These are phyloP conservation scores for Globisporangium lucens DNA, from an alignment of 352 stramenopile genomes.

Conservation along the genomic window DNA sequence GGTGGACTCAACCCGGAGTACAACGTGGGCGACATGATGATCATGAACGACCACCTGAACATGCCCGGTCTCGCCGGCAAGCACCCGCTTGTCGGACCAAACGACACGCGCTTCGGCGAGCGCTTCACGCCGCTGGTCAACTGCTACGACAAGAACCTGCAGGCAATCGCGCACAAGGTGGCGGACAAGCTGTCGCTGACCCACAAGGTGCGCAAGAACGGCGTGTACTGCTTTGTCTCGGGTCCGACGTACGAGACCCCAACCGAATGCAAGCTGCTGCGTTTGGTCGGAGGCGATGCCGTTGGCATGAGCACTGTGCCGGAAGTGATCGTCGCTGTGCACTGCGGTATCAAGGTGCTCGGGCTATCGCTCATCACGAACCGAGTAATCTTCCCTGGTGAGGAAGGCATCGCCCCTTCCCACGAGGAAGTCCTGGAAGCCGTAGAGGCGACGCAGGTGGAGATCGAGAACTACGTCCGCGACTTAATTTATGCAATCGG, in stretches of 20 bases:
- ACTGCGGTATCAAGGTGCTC: conserved; percentile 94
- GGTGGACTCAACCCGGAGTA: conserved; percentile 93
- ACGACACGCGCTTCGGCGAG: conserved; percentile 93
- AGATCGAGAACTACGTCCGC: conserved; percentile 49
- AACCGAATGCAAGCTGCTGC: conserved; percentile 92
- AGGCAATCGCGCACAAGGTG: conserved; percentile 74
- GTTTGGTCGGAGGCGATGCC: conserved; percentile 88
- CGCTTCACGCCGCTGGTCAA: conserved; percentile 95
- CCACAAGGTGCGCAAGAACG: conserved; percentile 81
- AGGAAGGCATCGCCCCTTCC: conserved; percentile 78
- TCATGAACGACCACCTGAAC: conserved; percentile 96
- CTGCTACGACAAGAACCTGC: conserved; percentile 91
- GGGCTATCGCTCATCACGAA: conserved; percentile 98
- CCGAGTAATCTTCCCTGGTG: conserved; percentile 80
- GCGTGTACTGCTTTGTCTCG: conserved; percentile 96
- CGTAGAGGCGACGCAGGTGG: conserved; percentile 60
- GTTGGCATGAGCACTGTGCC: conserved; percentile 97
- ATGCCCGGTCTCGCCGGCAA: conserved; percentile 91
- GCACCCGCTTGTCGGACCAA: conserved; percentile 93
- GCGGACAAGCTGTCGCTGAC: conserved; percentile 79
- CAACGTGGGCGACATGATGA: conserved; percentile 96
- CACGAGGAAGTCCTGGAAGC: conserved; percentile 94
- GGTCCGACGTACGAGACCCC: conserved; percentile 96
- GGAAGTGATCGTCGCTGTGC: conserved; percentile 94
- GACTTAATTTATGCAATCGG: conserved; percentile 49